Percentiles rank a stretch among this genome's conserved stretches.
phyloP scores from a whole-genome alignment of 306 rosid genomes.

The Medicago ruthenica region DNA sequence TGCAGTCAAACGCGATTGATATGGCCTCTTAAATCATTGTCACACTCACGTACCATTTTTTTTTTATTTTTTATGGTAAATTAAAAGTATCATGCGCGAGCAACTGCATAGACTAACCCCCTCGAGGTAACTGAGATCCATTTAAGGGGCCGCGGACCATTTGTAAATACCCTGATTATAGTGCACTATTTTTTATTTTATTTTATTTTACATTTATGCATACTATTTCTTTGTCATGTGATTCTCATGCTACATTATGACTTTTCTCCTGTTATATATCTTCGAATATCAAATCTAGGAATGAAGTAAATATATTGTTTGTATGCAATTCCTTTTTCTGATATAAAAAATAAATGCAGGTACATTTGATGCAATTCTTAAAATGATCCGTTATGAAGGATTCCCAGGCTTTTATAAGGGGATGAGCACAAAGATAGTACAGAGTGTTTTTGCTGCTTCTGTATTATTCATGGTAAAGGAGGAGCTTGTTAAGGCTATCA shows the following conservation, averaged over 20 bases:
- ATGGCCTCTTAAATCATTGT: neutral
- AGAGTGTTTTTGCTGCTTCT: slow-evolving; percentile 90
- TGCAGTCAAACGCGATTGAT: neutral
- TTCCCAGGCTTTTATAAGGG: slow-evolving; percentile 76
- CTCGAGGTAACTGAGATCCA: too few relatives aligned
- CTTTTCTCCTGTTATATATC: too few relatives aligned
- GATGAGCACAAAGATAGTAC: slow-evolving; percentile 87
- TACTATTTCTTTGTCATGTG: neutral
- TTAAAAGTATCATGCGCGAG: too few relatives aligned
- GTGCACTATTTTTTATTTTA: too few relatives aligned
- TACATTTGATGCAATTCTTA: slow-evolving; percentile 73
- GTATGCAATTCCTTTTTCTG: slow-evolving; percentile 8
- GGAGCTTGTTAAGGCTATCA: slow-evolving; percentile 75
- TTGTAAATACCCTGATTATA: too few relatives aligned
- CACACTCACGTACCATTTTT: too few relatives aligned
- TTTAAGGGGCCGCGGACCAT: neutral
- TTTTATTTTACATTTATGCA: neutral
- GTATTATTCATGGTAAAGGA: slow-evolving; percentile 84
- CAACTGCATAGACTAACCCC: too few relatives aligned
- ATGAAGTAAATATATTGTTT: neutral
- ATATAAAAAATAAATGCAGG: slow-evolving; percentile 48
- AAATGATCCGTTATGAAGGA: slow-evolving; percentile 85
- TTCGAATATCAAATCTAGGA: too few relatives aligned
- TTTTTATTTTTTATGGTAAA: too few relatives aligned
- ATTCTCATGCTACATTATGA: neutral